phyloP scores from a whole-genome alignment of 75 land plant species.

The Azolla pinnata region DNA sequence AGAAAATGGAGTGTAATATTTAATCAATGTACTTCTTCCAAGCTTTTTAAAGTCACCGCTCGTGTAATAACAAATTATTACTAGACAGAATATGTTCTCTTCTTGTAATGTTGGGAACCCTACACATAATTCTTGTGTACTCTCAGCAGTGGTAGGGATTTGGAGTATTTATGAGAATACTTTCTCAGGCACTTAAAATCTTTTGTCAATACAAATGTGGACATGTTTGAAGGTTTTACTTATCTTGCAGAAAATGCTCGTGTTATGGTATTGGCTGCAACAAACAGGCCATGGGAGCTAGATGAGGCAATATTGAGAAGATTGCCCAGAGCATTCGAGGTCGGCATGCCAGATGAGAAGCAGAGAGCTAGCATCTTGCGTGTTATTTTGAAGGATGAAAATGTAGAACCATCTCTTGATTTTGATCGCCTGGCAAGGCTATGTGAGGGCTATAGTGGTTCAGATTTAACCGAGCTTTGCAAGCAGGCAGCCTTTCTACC shows the following conservation, averaged over 20 bases:
- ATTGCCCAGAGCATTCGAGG: slow-evolving; percentile 86
- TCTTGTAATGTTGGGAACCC: too few relatives aligned
- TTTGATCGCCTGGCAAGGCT: slow-evolving; percentile 57
- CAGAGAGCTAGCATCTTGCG: slow-evolving; percentile 74
- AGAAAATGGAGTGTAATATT: too few relatives aligned
- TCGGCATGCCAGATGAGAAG: slow-evolving; percentile 63
- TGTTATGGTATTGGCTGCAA: slow-evolving; percentile 98
- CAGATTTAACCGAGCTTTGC: slow-evolving; percentile 81
- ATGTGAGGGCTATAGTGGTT: slow-evolving; percentile 85
- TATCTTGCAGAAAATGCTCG: slow-evolving; percentile 62
- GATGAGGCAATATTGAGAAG: slow-evolving; percentile 95
- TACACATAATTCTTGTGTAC: too few relatives aligned
- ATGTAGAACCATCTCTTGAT: slow-evolving; percentile 51
- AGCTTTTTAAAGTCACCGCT: too few relatives aligned
- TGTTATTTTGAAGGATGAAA: slow-evolving; percentile 80
- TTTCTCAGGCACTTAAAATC: too few relatives aligned
- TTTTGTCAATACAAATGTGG: too few relatives aligned
- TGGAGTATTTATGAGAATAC: too few relatives aligned
- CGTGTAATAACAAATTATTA: too few relatives aligned
- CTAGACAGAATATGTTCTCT: too few relatives aligned
- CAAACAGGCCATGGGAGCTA: slow-evolving; percentile 92
- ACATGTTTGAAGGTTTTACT: too few relatives aligned
- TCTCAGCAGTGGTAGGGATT: too few relatives aligned
- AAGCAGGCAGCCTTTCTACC: slow-evolving; percentile 91
- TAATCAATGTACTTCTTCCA: too few relatives aligned